Percentiles rank a stretch among this genome's conserved stretches.
Evolutionary conservation across 208 protist species (phyloP).

Genomic region (Spongospora subterranea): DNA sequence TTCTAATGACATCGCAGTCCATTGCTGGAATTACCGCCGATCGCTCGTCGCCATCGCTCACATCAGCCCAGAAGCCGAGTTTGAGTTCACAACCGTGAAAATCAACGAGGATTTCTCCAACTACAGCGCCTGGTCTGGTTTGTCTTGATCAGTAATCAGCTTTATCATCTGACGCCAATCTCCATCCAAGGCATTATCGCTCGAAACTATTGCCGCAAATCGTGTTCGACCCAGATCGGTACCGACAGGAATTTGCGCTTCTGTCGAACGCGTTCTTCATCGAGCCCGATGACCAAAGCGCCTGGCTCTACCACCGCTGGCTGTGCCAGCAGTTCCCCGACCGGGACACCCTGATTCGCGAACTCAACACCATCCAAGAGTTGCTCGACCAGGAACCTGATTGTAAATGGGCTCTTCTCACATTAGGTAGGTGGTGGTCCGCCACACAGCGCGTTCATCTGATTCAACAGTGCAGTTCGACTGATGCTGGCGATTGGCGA

Average conservation of each 20-base stretch:
- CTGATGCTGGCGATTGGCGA: no score
- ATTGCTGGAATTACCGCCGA: slow-evolving; percentile 28
- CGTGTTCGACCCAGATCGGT: not conserved
- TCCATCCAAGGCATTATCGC: slow-evolving; percentile 71
- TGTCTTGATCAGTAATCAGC: not conserved
- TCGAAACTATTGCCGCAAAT: slow-evolving; percentile 68
- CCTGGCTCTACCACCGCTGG: slow-evolving; percentile 70
- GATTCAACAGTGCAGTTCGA: no score
- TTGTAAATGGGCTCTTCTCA: slow-evolving; percentile 64
- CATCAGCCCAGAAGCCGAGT: slow-evolving; percentile 68
- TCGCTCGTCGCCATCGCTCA: not conserved
- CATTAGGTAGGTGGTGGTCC: not conserved
- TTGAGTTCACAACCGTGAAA: slow-evolving; percentile 82
- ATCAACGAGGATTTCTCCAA: slow-evolving; percentile 94
- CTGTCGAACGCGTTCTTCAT: slow-evolving; percentile 65
- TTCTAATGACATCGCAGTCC: slow-evolving; percentile 66
- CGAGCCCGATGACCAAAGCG: slow-evolving; percentile 63
- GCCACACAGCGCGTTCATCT: no score
- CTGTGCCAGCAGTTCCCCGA: slow-evolving; percentile 48
- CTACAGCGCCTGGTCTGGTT: slow-evolving; percentile 93
- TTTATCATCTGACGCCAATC: not conserved
- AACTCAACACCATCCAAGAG: slow-evolving; percentile 58
- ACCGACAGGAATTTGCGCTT: slow-evolving; percentile 58
- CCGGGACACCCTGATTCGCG: not conserved
- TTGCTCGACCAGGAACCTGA: slow-evolving; percentile 63